Evolutionary conservation across 73 alveolate species (phyloP), one percentile per base, ranked within the genome.

Genomic region (Paramecium primaurelia): DNA sequence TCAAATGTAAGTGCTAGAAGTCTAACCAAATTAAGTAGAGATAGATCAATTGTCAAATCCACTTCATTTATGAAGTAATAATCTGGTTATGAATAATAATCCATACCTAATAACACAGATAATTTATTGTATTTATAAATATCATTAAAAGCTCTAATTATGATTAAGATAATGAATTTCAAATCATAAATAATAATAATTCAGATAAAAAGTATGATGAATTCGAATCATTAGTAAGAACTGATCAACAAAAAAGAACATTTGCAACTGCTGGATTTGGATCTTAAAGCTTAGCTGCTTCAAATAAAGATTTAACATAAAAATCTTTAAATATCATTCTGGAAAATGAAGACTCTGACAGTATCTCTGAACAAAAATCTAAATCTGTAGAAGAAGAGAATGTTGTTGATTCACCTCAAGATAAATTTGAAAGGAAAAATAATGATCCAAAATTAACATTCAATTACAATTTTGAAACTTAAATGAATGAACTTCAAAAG

Each of bases 201-300:
- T 32, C n/a, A 4, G 38, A 75, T 22, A 9, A 75, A 30, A 42
- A 75, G 9, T 16, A 36, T 14, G 88, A 75, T 14, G 58, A 75
- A 75, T 34, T 75, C 8, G 75, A 14, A 11, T 38, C 49, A 5
- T 80, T 80, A 26, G 9, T 80, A 6, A 80, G 91, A 49, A 18
- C 44, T 45, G 91, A 42, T 45, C 32, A 45, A 9, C 20, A 42
- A 28, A 80, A 80, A 37, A 22, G 91, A 44, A 80, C 91, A 20
- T 80, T 80, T 80, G 91, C 91, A 8, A 80, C 91, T 45, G 91
- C 91, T 18, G 91, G 91, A 80, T 80, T 80, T 80, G 91, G 91
- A 44, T 22, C 84, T 54, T 8, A 16, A 54, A 54, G 69, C 9
- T 54, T 54, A 18, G 69, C 69, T 54, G 69, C 69, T 12, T 64